Conservation (phyloP, 345 rosid genomes). For the Hibiscus mutabilis region DNA sequence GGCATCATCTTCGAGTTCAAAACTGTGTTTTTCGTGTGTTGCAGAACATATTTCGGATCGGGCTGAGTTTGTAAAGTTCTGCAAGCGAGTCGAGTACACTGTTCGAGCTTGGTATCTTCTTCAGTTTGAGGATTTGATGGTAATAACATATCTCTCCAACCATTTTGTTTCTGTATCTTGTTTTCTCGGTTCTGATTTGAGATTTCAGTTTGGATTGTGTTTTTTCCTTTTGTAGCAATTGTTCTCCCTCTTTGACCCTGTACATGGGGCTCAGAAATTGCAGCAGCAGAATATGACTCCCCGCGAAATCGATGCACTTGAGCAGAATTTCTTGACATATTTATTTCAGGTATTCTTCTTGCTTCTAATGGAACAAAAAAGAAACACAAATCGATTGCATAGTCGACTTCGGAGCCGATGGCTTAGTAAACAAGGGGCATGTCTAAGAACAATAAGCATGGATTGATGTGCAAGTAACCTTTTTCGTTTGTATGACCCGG, state of each 20-base stretch:
- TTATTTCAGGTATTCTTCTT: background rate
- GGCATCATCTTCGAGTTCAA: background rate
- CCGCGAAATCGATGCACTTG: background rate
- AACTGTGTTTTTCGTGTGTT: background rate
- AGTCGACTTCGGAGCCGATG: too few species aligned
- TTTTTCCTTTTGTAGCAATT: background rate
- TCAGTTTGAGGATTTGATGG: background rate
- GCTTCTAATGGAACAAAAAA: background rate
- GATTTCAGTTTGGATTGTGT: background rate
- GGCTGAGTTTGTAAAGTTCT: background rate
- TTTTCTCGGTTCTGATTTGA: background rate
- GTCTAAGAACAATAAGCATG: background rate
- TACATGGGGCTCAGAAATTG: background rate
- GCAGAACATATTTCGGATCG: background rate
- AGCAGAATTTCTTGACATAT: background rate
- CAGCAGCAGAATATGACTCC: background rate
- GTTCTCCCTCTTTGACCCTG: background rate
- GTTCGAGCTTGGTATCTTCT: background rate
- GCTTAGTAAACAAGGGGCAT: too few species aligned
- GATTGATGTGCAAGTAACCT: background rate
- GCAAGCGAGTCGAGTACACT: background rate
- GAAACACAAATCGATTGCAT: too few species aligned
- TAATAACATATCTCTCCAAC: background rate
- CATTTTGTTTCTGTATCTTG: background rate
- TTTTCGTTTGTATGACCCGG: background rate